Conservation (phyloP, 2,329 filamentous ascomycete species). For the Ophiostoma triangulosporum region DNA sequence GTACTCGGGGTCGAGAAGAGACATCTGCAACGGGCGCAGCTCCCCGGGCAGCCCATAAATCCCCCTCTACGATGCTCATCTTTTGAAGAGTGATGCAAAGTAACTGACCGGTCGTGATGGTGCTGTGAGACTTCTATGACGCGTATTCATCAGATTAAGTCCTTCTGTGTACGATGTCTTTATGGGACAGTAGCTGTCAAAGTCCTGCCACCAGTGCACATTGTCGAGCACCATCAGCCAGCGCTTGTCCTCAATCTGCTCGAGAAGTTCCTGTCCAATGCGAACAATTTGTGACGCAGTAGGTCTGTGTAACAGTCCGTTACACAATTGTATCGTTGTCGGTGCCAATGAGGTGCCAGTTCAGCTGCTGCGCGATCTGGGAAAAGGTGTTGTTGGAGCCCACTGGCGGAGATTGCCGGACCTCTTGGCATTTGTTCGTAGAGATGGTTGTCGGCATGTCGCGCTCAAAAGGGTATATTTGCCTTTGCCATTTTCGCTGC, state of each 20-base stretch:
- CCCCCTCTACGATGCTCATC: not conserved
- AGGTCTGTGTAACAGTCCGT: no score
- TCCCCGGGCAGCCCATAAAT: slow-evolving; percentile 11
- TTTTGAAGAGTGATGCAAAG: not conserved
- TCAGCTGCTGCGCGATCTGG: slow-evolving; percentile 12
- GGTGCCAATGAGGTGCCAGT: slow-evolving; percentile 9
- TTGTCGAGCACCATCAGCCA: slow-evolving; percentile 15
- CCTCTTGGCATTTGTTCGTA: not conserved
- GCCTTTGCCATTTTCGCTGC: not conserved
- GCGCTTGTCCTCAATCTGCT: slow-evolving; percentile 8
- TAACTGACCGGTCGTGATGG: slow-evolving; percentile 13
- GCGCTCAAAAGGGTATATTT: not conserved
- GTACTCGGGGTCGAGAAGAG: slow-evolving; percentile 8
- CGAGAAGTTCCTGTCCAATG: slow-evolving; percentile 10
- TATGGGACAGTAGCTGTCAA: slow-evolving; percentile 11
- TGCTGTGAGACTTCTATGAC: slow-evolving; percentile 11
- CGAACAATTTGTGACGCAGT: no score
- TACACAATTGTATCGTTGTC: slow-evolving; percentile 14
- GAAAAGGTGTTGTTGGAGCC: slow-evolving; percentile 12
- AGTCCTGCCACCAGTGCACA: slow-evolving; percentile 12
- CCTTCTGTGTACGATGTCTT: slow-evolving; percentile 12
- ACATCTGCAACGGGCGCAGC: slow-evolving; percentile 8
- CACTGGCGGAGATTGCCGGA: slow-evolving; percentile 1
- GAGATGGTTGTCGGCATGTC: not conserved
- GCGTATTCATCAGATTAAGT: slow-evolving; percentile 11